Percentiles rank a stretch among this genome's conserved stretches.
Evolutionary conservation across 2,329 filamentous ascomycete species (phyloP).

Genomic region (Ilyonectria mors-panacis): DNA sequence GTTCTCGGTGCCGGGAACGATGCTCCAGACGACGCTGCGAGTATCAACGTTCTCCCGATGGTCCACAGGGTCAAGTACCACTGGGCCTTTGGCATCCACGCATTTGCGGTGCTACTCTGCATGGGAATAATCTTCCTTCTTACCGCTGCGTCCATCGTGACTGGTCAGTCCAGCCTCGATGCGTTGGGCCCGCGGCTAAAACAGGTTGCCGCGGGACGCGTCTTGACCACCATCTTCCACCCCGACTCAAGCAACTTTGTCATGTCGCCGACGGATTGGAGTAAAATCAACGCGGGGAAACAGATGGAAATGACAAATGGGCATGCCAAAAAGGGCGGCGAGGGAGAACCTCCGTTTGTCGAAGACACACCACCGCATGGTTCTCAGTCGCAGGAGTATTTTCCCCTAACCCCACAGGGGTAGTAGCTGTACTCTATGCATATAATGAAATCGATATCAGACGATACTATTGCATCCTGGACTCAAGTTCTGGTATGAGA

Average conservation of each 20-base stretch:
- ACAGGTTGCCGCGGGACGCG: constrained; percentile 33
- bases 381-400: too few species aligned
- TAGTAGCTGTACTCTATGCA: too few species aligned
- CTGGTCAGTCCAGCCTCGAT: constrained; percentile 18
- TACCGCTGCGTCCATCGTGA: constrained; percentile 11
- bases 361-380: too few species aligned
- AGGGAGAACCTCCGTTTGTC: too few species aligned
- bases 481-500: too few species aligned
- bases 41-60: constrained; percentile 19
- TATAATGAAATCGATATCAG: too few species aligned
- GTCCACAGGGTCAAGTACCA: constrained; percentile 31
- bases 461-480: too few species aligned
- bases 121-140: background rate
- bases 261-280: constrained; percentile 23
- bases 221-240: constrained; percentile 24
- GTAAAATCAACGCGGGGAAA: constrained; percentile 18
- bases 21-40: constrained; percentile 17
- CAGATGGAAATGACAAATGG: constrained; percentile 14
- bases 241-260: constrained; percentile 21
- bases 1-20: constrained; percentile 32
- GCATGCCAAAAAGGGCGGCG: background rate
- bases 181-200: constrained; percentile 21
- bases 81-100: constrained; percentile 35
- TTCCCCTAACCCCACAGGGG: too few species aligned
- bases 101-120: constrained; percentile 14